Evolutionary conservation across 2,329 filamentous ascomycete species (phyloP).

Genomic region (Exophiala oligosperma): DNA sequence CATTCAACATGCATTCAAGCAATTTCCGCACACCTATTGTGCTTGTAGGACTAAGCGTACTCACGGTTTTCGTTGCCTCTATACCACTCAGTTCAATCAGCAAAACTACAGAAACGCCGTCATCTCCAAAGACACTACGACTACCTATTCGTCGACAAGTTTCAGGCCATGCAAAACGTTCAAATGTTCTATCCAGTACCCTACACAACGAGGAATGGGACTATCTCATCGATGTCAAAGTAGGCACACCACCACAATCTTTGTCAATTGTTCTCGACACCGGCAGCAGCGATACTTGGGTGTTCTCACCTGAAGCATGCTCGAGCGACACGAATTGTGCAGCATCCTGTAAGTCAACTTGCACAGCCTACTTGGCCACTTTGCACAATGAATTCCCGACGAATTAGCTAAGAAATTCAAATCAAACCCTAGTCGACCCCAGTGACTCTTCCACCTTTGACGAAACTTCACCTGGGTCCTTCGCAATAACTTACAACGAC

Average conservation of each 20-base stretch:
- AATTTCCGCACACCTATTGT: too few species aligned
- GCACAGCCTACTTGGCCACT: too few species aligned
- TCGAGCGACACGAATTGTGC: neutral
- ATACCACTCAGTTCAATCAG: neutral
- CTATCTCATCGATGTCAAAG: constrained; percentile 61
- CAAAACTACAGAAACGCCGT: constrained; percentile 5
- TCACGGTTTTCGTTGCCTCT: too few species aligned
- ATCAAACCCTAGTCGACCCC: neutral
- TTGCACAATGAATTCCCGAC: too few species aligned
- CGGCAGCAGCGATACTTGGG: constrained; percentile 67
- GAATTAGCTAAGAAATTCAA: neutral
- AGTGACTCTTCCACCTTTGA: neutral
- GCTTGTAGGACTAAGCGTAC: too few species aligned
- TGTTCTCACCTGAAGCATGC: neutral
- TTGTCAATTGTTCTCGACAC: constrained; percentile 64
- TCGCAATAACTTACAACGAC: neutral
- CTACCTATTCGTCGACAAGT: neutral
- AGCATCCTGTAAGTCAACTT: neutral
- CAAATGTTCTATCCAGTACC: neutral
- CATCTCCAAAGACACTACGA: neutral
- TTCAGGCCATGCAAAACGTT: neutral
- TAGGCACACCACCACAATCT: constrained; percentile 61
- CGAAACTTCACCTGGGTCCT: neutral
- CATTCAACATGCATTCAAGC: too few species aligned
- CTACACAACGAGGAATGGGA: neutral